Evolutionary conservation across 768 basidiomycete genomes (phyloP).

Genomic region (Pulveroboletus ravenelii): DNA sequence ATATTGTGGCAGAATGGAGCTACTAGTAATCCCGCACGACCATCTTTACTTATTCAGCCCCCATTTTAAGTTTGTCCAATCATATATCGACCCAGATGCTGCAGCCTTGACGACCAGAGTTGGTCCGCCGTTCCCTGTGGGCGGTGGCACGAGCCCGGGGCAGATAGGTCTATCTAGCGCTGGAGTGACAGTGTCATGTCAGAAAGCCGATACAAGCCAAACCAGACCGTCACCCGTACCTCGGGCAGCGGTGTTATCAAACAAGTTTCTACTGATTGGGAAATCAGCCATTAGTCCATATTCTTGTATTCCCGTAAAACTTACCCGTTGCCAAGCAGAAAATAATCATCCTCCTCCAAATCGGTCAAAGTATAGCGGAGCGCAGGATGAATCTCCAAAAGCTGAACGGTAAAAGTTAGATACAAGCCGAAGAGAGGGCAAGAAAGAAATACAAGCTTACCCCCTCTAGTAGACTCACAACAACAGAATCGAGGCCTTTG

Average conservation of each 20-base stretch:
- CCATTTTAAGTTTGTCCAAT: slow-evolving; percentile 22
- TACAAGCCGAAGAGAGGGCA: neutral
- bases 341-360: slow-evolving; percentile 25
- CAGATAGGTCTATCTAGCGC: slow-evolving; percentile 14
- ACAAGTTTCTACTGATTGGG: slow-evolving; percentile 19
- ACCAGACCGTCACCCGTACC: slow-evolving; percentile 13
- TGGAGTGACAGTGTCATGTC: slow-evolving; percentile 7
- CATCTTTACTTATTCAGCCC: slow-evolving; percentile 7
- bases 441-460: slow-evolving; percentile 11
- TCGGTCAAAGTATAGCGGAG: slow-evolving; percentile 17
- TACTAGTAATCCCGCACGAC: neutral
- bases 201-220: slow-evolving; percentile 1
- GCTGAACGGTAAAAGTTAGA: slow-evolving; percentile 12
- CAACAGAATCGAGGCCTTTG: slow-evolving; percentile 17
- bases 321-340: slow-evolving; percentile 18
- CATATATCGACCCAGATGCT: neutral
- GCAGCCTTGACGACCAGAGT: slow-evolving; percentile 11
- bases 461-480: slow-evolving; percentile 29
- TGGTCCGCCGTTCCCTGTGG: neutral
- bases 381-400: slow-evolving; percentile 10
- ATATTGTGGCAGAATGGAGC: slow-evolving; percentile 1
- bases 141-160: slow-evolving; percentile 21
- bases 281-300: slow-evolving; percentile 2
- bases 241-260: slow-evolving; percentile 14
- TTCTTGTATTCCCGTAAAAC: slow-evolving; percentile 3